Conservation (phyloP, 192 early-diverging fungal genomes). For the Rhizoclosmatium sp. region DNA sequence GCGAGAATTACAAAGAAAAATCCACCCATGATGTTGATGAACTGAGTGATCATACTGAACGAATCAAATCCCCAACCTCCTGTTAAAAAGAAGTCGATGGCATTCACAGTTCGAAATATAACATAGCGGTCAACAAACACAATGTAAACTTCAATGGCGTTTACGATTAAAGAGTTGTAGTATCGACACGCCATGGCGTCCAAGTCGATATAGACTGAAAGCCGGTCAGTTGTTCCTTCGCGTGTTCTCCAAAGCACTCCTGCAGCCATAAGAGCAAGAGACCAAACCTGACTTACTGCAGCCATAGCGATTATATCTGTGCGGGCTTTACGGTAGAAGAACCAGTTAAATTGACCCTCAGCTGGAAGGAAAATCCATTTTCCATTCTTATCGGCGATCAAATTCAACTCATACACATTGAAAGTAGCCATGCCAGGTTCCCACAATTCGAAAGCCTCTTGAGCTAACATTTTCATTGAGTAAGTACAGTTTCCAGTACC, state of each 20-base stretch:
- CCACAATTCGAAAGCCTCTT: slow-evolving; percentile 11
- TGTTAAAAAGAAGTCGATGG: slow-evolving; percentile 5
- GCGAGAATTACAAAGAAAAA: slow-evolving; percentile 4
- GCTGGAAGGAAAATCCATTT: neutral
- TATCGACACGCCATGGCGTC: slow-evolving; percentile 2
- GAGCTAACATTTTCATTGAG: slow-evolving; percentile 12
- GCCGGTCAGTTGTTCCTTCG: neutral
- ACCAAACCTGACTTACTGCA: neutral
- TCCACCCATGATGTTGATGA: slow-evolving; percentile 10
- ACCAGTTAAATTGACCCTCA: slow-evolving; percentile 1
- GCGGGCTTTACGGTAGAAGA: neutral
- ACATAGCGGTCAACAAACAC: neutral
- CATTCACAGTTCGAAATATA: slow-evolving; percentile 9
- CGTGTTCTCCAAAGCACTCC: neutral
- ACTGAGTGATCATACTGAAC: neutral
- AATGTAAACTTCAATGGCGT: neutral
- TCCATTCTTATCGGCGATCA: neutral
- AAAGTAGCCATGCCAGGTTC: neutral
- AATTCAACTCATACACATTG: slow-evolving; percentile 1
- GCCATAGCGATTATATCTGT: neutral
- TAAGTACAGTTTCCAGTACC: neutral
- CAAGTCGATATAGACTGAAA: slow-evolving; percentile 1
- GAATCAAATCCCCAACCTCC: slow-evolving; percentile 3
- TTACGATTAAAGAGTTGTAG: neutral
- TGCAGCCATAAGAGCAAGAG: neutral